Base-by-base conservation (phyloP, 805 yeast species). In the Blastobotrys peoriensis region DNA sequence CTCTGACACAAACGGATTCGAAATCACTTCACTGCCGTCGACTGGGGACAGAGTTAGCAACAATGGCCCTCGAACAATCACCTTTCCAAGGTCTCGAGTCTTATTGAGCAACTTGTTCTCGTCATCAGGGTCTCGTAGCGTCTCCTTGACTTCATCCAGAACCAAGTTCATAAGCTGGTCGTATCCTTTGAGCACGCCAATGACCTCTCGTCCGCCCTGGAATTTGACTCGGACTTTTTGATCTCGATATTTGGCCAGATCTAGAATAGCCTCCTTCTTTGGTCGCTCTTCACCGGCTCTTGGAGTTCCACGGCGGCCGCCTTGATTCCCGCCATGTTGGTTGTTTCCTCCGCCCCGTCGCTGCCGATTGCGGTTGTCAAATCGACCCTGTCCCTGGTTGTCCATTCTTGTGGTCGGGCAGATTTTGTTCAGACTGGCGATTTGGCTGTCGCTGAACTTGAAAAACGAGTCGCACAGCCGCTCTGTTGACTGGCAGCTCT, bases 151-250 rank as follows among this genome's bases (percentile, higher is more conserved):
- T 41, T 78, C 77, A 34, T 78, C 83, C 38, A 79, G 65, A 10
- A 79, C 83, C 35, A 79, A 70, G 60, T 93, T 93, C 96, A 91
- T 87, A 59, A 87, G 83, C 63, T 89, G 96, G 64, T 93, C 99
- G 64, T 85, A 88, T 27, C 98, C 97, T 55, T 85, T 86, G 55
- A 91, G 74, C 1, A 69, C 67, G 28, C 98, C 98, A 15, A 71
- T 70, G n/a, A 84, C 79, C 54, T 81, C 80, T 59, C 97, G 78
- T 4, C 96, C 96, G 9, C 95, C 95, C 53, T 81, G 75, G 60
- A 93, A 79, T 56, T 84, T 81, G 43, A 89, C 91, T 55, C 81
- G 74, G 34, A 91, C 78, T 53, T 72, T 64, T 54, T 82, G 72
- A 60, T 86, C 94, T 56, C 78, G 77, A 61, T 84, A 86, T 58